Evolutionary conservation across 345 rosid species (phyloP), one percentile per base, ranked within the genome.

Genomic region (Abelmoschus esculentus): DNA sequence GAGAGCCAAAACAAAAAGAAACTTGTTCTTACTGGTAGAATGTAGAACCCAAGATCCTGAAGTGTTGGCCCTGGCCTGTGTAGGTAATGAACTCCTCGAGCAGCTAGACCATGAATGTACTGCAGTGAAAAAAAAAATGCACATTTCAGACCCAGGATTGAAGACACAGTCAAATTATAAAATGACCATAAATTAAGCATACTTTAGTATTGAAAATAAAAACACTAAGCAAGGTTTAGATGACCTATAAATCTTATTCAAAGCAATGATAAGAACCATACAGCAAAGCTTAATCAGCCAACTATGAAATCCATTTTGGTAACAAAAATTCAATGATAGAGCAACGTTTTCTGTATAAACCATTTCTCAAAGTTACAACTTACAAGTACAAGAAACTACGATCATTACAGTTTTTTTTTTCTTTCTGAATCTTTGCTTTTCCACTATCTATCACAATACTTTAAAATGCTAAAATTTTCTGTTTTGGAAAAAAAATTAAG

Each of bases 101-200:
- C 99, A 76, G 99, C 93, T 75, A 82, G 72, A 38, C 86, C 92
- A 82, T 95, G 99, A 73, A 93, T 76, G 72, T 95, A 95, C 99
- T 91, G 97, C 75, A 55, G 70, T 60, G 46, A 36, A 17, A 56
- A 56, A 36, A 17, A 56, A 71, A 52, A 62, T 26, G 17, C 22
- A 70, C 73, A 57, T 42, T 70, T 57, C 66, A 61, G 52, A 14
- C 22, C 38, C 22, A 66, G n/a, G 14, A 46, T 32, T 14, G 18
- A 54, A 54, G 40, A 2, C 42, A 7, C 42, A 7, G 15, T 26
- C 11, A 12, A 44, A 14, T 26, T 46, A 44, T 65, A 26, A 46
- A 44, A 47, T 47, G 56, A 47, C 70, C 70, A 49, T 15, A 49
- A 49, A 66, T 49, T 65, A 66, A 49, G 44, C 44, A 29, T 66